A percentile compares a stretch with the other conserved stretches of the same genome.
Conservation (phyloP, 305 asterid genomes). For the Plantago rigida region DNA sequence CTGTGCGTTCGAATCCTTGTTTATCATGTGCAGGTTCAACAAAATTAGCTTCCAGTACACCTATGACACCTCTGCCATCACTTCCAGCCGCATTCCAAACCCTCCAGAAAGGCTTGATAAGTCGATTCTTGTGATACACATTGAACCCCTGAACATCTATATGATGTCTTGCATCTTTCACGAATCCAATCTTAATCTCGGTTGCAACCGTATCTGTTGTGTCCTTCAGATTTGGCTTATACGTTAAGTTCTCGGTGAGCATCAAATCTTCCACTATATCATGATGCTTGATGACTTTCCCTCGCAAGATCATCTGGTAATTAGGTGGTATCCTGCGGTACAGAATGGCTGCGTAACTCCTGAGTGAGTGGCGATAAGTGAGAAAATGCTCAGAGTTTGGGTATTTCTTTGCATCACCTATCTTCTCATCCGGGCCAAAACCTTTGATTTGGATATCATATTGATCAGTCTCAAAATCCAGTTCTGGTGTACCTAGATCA, state of each 20-base stretch:
- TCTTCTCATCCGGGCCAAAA: conserved; percentile 43
- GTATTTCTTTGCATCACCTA: conserved; percentile 41
- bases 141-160: conserved; percentile 82
- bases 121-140: conserved; percentile 70
- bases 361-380: conserved; percentile 63
- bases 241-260: background rate
- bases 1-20: conserved; percentile 66
- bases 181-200: conserved; percentile 49
- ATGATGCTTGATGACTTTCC: conserved; percentile 50
- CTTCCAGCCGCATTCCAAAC: conserved; percentile 84
- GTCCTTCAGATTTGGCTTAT: conserved; percentile 20
- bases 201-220: conserved; percentile 34
- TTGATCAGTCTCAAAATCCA: conserved; percentile 51
- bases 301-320: conserved; percentile 51
- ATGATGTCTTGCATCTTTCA: conserved; percentile 59
- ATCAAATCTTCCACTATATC: conserved; percentile 43
- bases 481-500: conserved; percentile 50
- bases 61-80: conserved; percentile 66
- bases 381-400: conserved; percentile 54
- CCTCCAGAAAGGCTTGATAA: conserved; percentile 83
- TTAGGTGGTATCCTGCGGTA: conserved; percentile 45
- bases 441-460: conserved; percentile 67
- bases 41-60: conserved; percentile 68
- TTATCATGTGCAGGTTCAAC: conserved; percentile 79
- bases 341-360: conserved; percentile 66